Base-by-base conservation (phyloP, 305 asterid genomes). In the Coffea humblotiana region DNA sequence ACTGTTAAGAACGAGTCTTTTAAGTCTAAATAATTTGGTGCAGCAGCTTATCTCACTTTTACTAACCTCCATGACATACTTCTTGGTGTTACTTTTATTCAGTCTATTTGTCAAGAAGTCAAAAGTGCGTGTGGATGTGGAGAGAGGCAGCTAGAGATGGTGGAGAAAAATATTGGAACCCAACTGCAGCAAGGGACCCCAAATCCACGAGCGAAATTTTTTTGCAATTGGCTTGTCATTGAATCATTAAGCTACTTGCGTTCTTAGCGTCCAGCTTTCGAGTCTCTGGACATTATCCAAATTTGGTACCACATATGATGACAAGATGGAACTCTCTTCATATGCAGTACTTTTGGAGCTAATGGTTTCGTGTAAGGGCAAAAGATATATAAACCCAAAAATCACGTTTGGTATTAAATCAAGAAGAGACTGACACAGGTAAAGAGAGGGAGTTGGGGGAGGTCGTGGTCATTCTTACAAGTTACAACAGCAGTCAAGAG, bases 21-120 rank as follows among this genome's bases (percentile, higher is more conserved):
- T 15, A 45, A 40, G 79, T 63, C 72, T 76, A 43, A 1, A 68
- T 60, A 29, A 71, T 61, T 79, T 72, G 72, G 79, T 65, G 49
- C 63, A 19, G 72, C 49, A 37, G 73, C 37, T 71, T 43, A 72
- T 61, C 77, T 72, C 35, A 63, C 9, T 25, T 72, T 79, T 49
- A 54, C 73, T 32, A 67, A 5, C 72, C 21, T n/a, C 58, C 19
- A 37, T 45, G 45, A 45, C 70, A 25, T 14, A 12, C 61, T 23
- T 63, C 61, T 63, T 32, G 63, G 63, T 25, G 21, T 67, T 48
- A 32, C 21, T 51, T 40, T 32, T 16, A 23, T 23, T 35, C 32
- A 51, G 32, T 67, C 49, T 32, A 35, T 35, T 54, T 27, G 32
- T 52, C 74, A 77, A 71, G 6, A 78, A 71, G 72, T 71, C 77